Evolutionary conservation across 805 yeast species (phyloP).

Genomic region (Barnettozyma botsteinii): DNA sequence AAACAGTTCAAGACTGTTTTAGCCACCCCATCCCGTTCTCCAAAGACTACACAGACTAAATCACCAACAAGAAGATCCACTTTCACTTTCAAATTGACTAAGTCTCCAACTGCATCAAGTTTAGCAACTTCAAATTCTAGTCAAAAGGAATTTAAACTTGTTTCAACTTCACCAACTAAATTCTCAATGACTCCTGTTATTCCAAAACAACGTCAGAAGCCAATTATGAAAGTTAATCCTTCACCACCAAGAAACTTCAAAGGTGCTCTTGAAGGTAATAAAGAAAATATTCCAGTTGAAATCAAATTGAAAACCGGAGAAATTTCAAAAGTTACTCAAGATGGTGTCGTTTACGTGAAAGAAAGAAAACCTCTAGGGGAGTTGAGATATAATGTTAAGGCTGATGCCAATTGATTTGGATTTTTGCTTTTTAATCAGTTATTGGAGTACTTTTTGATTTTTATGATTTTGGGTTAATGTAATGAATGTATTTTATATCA

Average conservation of each 20-base stretch:
- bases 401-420: neutral
- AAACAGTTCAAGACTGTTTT: constrained; percentile 1
- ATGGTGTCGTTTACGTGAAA: neutral
- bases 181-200: constrained; percentile 11
- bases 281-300: constrained; percentile 7
- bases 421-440: neutral
- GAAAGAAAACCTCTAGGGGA: constrained; percentile 6
- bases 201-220: constrained; percentile 16
- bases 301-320: neutral
- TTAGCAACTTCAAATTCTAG: neutral
- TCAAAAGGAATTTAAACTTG: neutral
- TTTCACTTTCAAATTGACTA: constrained; percentile 19
- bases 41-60: constrained; percentile 1
- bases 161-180: constrained; percentile 2
- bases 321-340: neutral
- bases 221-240: constrained; percentile 19
- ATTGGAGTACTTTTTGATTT: too few species aligned
- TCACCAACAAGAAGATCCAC: constrained; percentile 13
- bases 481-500: too few species aligned
- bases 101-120: too few species aligned
- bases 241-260: constrained; percentile 13
- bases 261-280: neutral
- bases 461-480: too few species aligned
- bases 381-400: neutral
- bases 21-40: constrained; percentile 19